These are phyloP conservation scores for Bipolaris oryzae DNA, from an alignment of 2,329 filamentous ascomycete genomes.

Conservation along the genomic window DNA sequence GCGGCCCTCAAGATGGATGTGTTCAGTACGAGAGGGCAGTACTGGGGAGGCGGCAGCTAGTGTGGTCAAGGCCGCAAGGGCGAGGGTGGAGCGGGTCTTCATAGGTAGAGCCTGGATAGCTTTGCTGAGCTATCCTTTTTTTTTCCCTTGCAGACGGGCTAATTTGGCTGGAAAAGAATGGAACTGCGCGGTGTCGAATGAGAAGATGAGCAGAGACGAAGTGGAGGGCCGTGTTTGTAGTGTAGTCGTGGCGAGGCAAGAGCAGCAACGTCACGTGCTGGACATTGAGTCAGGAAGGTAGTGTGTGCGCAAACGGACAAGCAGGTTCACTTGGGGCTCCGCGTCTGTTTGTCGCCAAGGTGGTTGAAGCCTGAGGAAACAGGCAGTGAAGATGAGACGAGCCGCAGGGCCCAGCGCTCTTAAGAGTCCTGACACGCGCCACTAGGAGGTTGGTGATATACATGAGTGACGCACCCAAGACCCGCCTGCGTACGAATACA, in stretches of 20 bases:
- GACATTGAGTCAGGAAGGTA: neutral
- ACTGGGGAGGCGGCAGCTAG: slow-evolving; percentile 36
- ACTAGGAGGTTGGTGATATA: slow-evolving; percentile 11
- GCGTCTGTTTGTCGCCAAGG: neutral
- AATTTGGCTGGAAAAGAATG: slow-evolving; percentile 1
- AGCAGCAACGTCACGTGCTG: slow-evolving; percentile 1
- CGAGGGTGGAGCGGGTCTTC: slow-evolving; percentile 27
- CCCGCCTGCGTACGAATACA: slow-evolving; percentile 35
- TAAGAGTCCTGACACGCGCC: slow-evolving; percentile 9
- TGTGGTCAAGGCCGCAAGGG: slow-evolving; percentile 30
- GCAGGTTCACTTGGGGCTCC: neutral
- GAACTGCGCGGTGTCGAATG: neutral
- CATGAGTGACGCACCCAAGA: slow-evolving; percentile 31
- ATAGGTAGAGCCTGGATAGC: slow-evolving; percentile 19
- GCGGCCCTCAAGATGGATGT: slow-evolving; percentile 20
- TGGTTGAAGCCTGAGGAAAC: neutral
- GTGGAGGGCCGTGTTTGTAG: neutral
- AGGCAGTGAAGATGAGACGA: neutral
- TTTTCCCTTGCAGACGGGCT: neutral
- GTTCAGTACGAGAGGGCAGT: slow-evolving; percentile 19
- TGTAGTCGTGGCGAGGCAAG: neutral
- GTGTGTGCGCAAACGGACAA: slow-evolving; percentile 1
- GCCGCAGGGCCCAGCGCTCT: slow-evolving; percentile 1
- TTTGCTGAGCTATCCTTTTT: neutral
- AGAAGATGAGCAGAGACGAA: neutral